Evolutionary conservation across 2,329 filamentous ascomycete species (phyloP).

Genomic region (Neofusicoccum sp.): DNA sequence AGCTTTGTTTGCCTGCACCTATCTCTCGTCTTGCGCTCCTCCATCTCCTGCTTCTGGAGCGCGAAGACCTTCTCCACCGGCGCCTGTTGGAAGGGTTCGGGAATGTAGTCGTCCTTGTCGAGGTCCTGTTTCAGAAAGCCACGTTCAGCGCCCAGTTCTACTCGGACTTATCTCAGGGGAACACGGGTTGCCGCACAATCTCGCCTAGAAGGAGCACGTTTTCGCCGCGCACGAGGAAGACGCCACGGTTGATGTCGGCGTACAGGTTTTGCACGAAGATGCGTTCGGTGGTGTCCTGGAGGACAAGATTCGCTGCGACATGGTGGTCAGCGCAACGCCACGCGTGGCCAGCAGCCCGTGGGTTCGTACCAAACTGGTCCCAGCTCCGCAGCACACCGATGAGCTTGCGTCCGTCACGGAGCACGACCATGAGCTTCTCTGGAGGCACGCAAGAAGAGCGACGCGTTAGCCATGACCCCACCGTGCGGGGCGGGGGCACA

Average conservation of each 20-base stretch:
- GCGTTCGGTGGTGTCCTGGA: constrained; percentile 88
- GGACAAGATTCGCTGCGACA: constrained; percentile 79
- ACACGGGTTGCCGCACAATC: constrained; percentile 54
- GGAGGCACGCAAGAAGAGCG: constrained; percentile 20
- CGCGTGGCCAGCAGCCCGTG: too few relatives aligned
- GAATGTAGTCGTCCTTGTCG: constrained; percentile 88
- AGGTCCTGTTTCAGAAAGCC: constrained; percentile 56
- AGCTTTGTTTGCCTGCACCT: constrained; percentile 15
- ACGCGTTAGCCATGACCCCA: neutral
- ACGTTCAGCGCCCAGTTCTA: neutral
- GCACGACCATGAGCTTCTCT: constrained; percentile 93
- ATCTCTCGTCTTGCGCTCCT: constrained; percentile 57
- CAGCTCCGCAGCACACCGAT: constrained; percentile 90
- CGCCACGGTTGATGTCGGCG: constrained; percentile 79
- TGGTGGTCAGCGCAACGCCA: constrained; percentile 12
- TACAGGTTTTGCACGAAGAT: constrained; percentile 75
- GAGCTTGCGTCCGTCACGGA: constrained; percentile 91
- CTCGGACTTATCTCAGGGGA: neutral
- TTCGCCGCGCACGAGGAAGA: constrained; percentile 91
- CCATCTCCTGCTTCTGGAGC: constrained; percentile 70
- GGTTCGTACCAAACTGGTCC: constrained; percentile 87
- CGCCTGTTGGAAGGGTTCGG: constrained; percentile 64
- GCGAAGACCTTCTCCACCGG: constrained; percentile 68
- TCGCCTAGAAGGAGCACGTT: constrained; percentile 96
- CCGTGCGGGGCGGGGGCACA: constrained; percentile 18